Conservation (phyloP, 768 basidiomycete genomes). For the Termitomyces sp. region DNA sequence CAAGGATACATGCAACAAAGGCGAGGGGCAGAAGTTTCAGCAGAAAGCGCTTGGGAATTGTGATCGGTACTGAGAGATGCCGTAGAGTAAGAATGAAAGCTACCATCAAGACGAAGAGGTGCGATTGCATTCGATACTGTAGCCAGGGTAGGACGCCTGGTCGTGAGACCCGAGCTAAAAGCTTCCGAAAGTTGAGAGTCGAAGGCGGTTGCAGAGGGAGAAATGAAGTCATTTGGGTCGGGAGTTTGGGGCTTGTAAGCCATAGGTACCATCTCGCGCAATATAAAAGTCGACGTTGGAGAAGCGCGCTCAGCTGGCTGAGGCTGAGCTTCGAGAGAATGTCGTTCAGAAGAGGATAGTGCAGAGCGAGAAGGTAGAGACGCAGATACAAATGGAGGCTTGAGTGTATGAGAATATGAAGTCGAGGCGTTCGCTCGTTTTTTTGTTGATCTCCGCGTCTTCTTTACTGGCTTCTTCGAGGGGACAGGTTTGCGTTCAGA, state of each 20-base stretch:
- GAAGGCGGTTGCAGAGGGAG: not conserved
- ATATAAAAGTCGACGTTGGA: conserved; percentile 10
- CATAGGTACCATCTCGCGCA: conserved; percentile 12
- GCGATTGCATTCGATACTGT: not conserved
- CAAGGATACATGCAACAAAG: too few relatives aligned
- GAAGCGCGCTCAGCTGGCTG: not conserved
- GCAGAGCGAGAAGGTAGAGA: not conserved
- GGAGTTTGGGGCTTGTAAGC: conserved; percentile 3
- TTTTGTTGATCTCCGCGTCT: not conserved
- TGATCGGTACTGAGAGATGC: not conserved
- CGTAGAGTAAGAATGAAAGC: not conserved
- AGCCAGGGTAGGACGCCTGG: not conserved
- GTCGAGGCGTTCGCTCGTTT: not conserved
- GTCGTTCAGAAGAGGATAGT: not conserved
- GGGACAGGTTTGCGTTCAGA: not conserved
- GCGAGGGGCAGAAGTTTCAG: too few relatives aligned
- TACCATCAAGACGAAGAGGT: not conserved
- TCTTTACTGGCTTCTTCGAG: not conserved
- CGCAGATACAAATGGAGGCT: conserved; percentile 6
- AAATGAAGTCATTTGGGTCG: not conserved
- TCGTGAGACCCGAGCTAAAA: not conserved
- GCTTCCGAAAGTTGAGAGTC: not conserved
- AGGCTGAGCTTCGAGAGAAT: not conserved
- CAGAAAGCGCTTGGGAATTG: not conserved
- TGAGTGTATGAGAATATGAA: not conserved